Conservation (phyloP, 768 basidiomycete species). For the Filobasidium wieringae region DNA sequence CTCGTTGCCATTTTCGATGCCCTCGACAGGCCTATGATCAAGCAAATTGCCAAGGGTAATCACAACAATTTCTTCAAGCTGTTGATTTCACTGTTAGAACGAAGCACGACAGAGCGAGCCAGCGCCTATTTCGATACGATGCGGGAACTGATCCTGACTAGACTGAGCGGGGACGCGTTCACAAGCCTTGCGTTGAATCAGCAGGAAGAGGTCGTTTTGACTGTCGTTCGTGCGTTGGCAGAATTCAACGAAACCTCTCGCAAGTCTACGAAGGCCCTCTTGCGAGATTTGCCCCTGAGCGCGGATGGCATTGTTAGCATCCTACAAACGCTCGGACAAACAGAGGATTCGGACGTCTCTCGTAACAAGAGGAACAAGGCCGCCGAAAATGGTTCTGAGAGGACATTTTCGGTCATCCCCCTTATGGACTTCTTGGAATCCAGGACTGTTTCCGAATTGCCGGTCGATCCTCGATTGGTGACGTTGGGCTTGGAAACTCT, state of each 20-base stretch:
- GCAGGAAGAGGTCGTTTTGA: slow-evolving; percentile 1
- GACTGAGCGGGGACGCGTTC: background rate
- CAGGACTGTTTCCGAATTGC: slow-evolving; percentile 52
- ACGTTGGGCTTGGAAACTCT: slow-evolving; percentile 61
- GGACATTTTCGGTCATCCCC: slow-evolving; percentile 2
- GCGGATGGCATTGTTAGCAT: slow-evolving; percentile 5
- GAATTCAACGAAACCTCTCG: slow-evolving; percentile 1
- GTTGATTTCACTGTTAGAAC: background rate
- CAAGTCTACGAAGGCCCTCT: background rate
- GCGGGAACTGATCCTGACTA: background rate
- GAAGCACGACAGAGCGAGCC: background rate
- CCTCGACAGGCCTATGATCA: background rate
- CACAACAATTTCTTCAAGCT: background rate
- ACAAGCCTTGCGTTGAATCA: background rate
- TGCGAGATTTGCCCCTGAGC: slow-evolving; percentile 1
- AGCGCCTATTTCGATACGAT: background rate
- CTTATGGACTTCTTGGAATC: slow-evolving; percentile 49
- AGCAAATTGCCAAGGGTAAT: background rate
- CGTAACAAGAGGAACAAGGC: slow-evolving; percentile 4
- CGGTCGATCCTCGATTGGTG: slow-evolving; percentile 61
- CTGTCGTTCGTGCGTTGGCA: slow-evolving; percentile 1
- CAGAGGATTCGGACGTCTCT: background rate
- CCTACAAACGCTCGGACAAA: slow-evolving; percentile 1
- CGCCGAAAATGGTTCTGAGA: slow-evolving; percentile 3
- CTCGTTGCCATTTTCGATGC: background rate